These are phyloP conservation scores for Aspergillus sclerotiicarbonarius DNA, from an alignment of 495 filamentous ascomycete species.

Conservation along the genomic window DNA sequence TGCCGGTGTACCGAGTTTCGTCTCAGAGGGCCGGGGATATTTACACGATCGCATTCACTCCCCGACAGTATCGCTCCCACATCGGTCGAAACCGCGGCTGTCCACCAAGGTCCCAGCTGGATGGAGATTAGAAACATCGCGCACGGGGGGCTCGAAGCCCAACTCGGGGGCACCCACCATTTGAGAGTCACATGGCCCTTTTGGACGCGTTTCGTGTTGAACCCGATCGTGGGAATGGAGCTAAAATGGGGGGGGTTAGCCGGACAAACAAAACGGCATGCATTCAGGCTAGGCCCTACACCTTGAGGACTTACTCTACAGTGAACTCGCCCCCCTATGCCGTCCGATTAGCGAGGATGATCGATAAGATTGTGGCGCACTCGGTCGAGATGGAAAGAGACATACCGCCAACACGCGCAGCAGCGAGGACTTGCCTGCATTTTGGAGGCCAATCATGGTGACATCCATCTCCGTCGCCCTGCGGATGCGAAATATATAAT, in stretches of 20 bases:
- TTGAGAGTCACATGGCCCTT: constrained; percentile 98
- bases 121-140: constrained; percentile 19
- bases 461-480: constrained; percentile 99
- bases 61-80: constrained; percentile 99
- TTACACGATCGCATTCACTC: constrained; percentile 96
- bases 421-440: constrained; percentile 95
- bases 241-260: constrained; percentile 55
- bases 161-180: constrained; percentile 56
- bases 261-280: constrained; percentile 10
- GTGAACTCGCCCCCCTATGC: constrained; percentile 94
- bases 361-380: neutral
- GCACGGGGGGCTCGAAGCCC: neutral
- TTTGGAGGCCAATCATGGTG: constrained; percentile 98
- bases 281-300: constrained; percentile 9
- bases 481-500: constrained; percentile 19
- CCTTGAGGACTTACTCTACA: constrained; percentile 76
- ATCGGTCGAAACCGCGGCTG: constrained; percentile 97
- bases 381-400: constrained; percentile 16
- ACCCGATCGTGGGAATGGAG: constrained; percentile 96
- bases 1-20: neutral
- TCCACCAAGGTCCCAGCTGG: constrained; percentile 92
- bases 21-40: constrained; percentile 11
- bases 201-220: constrained; percentile 98
- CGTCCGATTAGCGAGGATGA: constrained; percentile 25
- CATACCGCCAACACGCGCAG: constrained; percentile 91